phyloP scores from a whole-genome alignment of 345 rosid species.

The Hibiscus mutabilis region DNA sequence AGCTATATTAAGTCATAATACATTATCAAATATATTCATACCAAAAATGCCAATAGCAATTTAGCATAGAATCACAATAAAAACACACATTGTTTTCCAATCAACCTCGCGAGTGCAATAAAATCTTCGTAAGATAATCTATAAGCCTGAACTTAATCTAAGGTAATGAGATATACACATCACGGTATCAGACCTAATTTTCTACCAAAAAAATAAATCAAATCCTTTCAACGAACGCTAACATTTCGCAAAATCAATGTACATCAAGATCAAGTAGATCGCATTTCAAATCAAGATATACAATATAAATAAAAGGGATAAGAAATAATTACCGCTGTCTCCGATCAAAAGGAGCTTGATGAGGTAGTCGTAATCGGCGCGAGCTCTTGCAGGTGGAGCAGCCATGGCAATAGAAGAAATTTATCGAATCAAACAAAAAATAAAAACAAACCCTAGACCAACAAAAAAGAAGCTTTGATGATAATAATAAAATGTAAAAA shows the following conservation, averaged over 20 bases:
- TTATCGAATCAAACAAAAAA: background rate
- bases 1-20: background rate
- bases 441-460: background rate
- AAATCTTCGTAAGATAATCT: background rate
- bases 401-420: background rate
- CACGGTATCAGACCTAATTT: too few relatives aligned
- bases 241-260: background rate
- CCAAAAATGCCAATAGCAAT: background rate
- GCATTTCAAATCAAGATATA: background rate
- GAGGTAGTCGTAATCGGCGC: background rate
- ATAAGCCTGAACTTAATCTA: background rate
- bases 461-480: background rate
- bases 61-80: background rate
- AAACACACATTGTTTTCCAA: background rate
- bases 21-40: background rate
- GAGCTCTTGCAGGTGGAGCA: background rate
- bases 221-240: background rate
- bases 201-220: background rate
- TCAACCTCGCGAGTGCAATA: background rate
- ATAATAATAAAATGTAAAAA: background rate
- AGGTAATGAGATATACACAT: background rate
- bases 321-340: background rate
- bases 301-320: background rate
- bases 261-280: background rate
- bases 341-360: background rate